Evolutionary conservation across 2,329 filamentous ascomycete genomes (phyloP), one percentile per base, ranked within the genome.

Genomic region (Hymenoscyphus fructigenus): DNA sequence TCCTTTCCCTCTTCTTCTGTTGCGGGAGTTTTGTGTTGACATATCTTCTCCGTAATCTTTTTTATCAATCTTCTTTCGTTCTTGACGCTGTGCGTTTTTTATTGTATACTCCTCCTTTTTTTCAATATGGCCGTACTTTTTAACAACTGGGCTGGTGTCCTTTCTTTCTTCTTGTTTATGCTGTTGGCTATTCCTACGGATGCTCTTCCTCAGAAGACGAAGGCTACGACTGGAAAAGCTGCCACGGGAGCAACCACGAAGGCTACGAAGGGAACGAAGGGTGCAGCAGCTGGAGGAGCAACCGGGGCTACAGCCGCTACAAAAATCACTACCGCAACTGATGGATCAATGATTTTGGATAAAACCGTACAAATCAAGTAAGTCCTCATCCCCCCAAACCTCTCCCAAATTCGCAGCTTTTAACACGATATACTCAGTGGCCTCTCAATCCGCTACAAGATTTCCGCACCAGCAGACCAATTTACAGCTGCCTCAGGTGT

Each of bases 261-360:
- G 4, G 63, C 61, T 3, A 61, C 50, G 5, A 59, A 60, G 12
- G 60, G 57, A 57, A 17, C 50, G 38, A 61, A 56, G n/a, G 44
- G 17, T 23, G 26, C 65, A 23, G 47, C 62, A 12, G 62, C 57
- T 23, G 62, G 59, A 41, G 59, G 55, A 10, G 57, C 65, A 4
- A 63, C 66, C 7, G 66, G 64, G 6, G 67, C 65, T 23, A 58
- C 60, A 1, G 57, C 68, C 5, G 58, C 69, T 29, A 61, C 64
- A 2, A 59, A 59, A 23, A 62, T 72, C 20, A 66, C 70, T 1
- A 65, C 38, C 36, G 83, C 84, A 2, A 81, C 81, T 0, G 84
- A 87, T 73, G 84, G 84, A 4, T 83, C 81, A 2, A 83, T 76
- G 47, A 86, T 86, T 44, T 72, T 87, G 28, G 84, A 87, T 70